Evolutionary conservation across 2,329 filamentous ascomycete species (phyloP), one percentile per base, ranked within the genome.

Genomic region (Fusarium tanahbumbuense): DNA sequence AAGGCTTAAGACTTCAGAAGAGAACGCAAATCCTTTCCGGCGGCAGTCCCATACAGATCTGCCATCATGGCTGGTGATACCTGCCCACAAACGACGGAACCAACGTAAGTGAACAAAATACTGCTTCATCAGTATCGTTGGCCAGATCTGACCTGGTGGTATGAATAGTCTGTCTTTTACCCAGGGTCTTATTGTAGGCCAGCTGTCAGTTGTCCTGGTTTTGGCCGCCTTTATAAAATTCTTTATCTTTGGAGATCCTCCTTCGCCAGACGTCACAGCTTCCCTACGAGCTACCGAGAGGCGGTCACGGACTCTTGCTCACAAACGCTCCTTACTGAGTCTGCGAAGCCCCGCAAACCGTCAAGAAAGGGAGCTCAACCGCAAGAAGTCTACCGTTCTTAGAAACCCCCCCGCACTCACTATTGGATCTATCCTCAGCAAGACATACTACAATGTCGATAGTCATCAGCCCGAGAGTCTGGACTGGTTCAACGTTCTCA

Each of bases 401-500:
- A 87, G 92, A 7, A 90, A 89, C 20, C 88, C 92, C 0, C 91
- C 92, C 1, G 88, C 88, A 6, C 88, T 97, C 20, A 97, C 94
- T 7, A 97, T 97, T n/a, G 92, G 92, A 53, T 97, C 94, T 12
- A 98, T 99, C 66, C 86, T 99, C 27, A 91, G 91, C 74, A 99
- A 99, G 83, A 98, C 96, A 23, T 99, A 98, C 81, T 99, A 99
- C 83, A 97, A 97, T 77, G 93, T 96, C 45, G 88, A 97, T 74
- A 94, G 93, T 64, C 96, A 99, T 79, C 96, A 98, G 80, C 96
- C 96, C 2, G 96, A 99, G 81, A 97, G 93, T 61, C 82, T 99
- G 65, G 96, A 99, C 81, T 99, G 96, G 96, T 98, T 99, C 86
- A 99, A 99, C 78, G 96, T 99, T 27, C 85, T 99, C 58, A 91